Percentiles rank a stretch among this genome's conserved stretches.
Evolutionary conservation across 345 rosid genomes (phyloP).

Genomic region (Populus alba): DNA sequence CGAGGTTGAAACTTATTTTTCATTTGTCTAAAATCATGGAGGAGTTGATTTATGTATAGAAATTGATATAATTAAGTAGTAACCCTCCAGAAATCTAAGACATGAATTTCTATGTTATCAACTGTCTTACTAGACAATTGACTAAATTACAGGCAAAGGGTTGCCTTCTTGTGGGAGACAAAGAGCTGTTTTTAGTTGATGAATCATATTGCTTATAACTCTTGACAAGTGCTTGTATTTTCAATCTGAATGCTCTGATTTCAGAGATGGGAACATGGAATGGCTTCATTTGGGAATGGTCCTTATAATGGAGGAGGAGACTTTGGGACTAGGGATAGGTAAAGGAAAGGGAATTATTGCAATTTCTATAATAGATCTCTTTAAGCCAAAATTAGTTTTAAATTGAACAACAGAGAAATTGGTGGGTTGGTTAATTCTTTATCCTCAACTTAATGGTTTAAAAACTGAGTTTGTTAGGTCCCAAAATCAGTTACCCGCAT

Average conservation of each 20-base stretch:
- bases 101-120: neutral
- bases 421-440: constrained; percentile 41
- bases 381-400: constrained; percentile 2
- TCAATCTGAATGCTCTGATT: neutral
- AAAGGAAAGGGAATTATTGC: too few relatives aligned
- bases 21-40: neutral
- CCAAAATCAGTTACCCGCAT: neutral
- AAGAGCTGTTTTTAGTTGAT: neutral
- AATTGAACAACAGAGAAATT: constrained; percentile 64
- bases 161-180: neutral
- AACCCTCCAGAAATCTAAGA: neutral
- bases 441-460: neutral
- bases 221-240: neutral
- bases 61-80: neutral
- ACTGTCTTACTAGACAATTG: neutral
- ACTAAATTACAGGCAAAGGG: neutral
- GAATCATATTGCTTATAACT: neutral
- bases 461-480: neutral
- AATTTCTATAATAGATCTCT: too few relatives aligned
- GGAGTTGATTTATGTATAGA: neutral
- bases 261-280: too few relatives aligned
- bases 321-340: too few relatives aligned
- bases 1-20: neutral
- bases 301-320: too few relatives aligned
- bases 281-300: too few relatives aligned